Evolutionary conservation across 176 grass and related monocot species (phyloP), one percentile per base, ranked within the genome.

Genomic region (Oryza meridionalis): DNA sequence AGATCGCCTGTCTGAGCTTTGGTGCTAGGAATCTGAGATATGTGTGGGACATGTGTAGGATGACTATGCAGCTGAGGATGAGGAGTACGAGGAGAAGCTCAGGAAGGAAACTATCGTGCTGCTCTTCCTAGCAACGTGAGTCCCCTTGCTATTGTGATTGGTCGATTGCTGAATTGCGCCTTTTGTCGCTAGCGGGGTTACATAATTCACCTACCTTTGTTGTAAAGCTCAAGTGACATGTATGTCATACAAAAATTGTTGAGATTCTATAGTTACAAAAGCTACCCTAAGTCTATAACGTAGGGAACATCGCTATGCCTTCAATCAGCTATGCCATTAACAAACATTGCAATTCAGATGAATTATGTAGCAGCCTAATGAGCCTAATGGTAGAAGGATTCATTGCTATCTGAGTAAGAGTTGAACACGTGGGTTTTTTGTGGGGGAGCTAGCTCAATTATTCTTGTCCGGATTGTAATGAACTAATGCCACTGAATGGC

Each of bases 111-210:
- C 82, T 1, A 55, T 90, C 11, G 86, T 40, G 27, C 68, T 97
- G 15, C 92, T 97, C 87, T 97, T 97, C 83, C 65, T 97, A 69
- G 94, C 94, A 59, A 97, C 94, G 94, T 97, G 86, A 85, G 89
- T 68, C 81, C 81, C 33, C 43, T 11, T 14, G 4, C 74, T 6
- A 19, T 4, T 81, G 59, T 69, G 40, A 73, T 82, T 77, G 9
- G 32, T 40, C 25, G 25, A 8, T 50, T 47, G 40, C 26, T 21
- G 81, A 79, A 80, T 8, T 58, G 75, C 1, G 13, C 9, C 24
- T 59, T 73, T 74, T 67, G 61, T 88, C 1, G 49, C 35, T 61
- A 35, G 22, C 50, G 5, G 42, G 46, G 49, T 76, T 47, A 14
- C 4, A 38, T 15, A 26, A 29, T 32, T 67, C 40, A 29, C n/a